Evolutionary conservation across 2,329 filamentous ascomycete genomes (phyloP).

Genomic region (Cladosporium austrohemisphaericum): DNA sequence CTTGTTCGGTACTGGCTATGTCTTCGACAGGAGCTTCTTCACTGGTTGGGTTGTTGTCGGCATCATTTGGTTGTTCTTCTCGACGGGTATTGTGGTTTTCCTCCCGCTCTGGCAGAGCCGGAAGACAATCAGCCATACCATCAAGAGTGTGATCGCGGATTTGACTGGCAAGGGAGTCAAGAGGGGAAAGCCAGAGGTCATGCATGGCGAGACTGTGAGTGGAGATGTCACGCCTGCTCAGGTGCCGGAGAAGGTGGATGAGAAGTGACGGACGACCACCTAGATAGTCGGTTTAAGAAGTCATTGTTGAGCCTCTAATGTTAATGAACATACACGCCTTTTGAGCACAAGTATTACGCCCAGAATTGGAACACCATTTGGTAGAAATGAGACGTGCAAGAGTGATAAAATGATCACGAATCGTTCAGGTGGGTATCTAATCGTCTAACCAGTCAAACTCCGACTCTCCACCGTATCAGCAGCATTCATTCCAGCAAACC

Average conservation of each 20-base stretch:
- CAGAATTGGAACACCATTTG: no score
- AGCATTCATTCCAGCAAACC: no score
- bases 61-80: slow-evolving; percentile 54
- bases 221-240: slow-evolving; percentile 17
- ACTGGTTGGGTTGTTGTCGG: slow-evolving; percentile 44
- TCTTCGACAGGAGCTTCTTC: slow-evolving; percentile 79
- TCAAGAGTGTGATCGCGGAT: slow-evolving; percentile 60
- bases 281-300: no score
- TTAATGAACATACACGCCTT: no score
- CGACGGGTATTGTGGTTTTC: slow-evolving; percentile 67
- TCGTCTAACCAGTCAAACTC: no score
- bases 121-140: slow-evolving; percentile 59
- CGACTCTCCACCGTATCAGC: no score
- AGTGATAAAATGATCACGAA: no score
- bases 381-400: no score
- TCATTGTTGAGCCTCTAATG: no score
- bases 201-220: slow-evolving; percentile 25
- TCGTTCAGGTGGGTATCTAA: no score
- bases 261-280: neutral
- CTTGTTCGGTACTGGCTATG: slow-evolving; percentile 77
- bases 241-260: slow-evolving; percentile 24
- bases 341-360: no score
- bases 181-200: slow-evolving; percentile 22
- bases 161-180: slow-evolving; percentile 39
- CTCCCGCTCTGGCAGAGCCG: slow-evolving; percentile 80